Conservation (phyloP, 257 asterid species). For the Buddleja alternifolia region DNA sequence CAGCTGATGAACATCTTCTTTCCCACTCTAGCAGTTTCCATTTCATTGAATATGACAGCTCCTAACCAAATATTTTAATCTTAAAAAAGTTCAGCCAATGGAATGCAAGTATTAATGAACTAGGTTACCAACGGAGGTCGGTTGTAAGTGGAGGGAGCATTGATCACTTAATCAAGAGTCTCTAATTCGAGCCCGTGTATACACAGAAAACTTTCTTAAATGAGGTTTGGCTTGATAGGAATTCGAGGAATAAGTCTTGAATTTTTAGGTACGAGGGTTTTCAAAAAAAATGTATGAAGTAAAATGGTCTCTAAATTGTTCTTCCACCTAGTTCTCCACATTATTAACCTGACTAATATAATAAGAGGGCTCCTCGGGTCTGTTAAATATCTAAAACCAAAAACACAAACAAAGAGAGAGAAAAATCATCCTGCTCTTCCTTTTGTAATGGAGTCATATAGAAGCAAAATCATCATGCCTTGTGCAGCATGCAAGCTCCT, state of each 20-base stretch:
- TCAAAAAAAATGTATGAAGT: no score
- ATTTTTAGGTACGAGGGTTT: no score
- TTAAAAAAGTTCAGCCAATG: constrained; percentile 18
- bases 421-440: not conserved
- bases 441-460: constrained; percentile 33
- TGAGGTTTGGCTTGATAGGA: no score
- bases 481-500: constrained; percentile 57
- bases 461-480: constrained; percentile 42
- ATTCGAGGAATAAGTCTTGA: no score
- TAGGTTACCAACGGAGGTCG: no score
- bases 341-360: constrained; percentile 22
- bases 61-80: constrained; percentile 2
- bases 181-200: no score
- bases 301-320: constrained; percentile 17
- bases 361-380: not conserved
- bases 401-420: not conserved
- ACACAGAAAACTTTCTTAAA: no score
- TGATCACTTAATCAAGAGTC: no score
- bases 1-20: constrained; percentile 13
- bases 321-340: constrained; percentile 29
- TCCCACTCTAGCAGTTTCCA: constrained; percentile 40
- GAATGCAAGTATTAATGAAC: constrained; percentile 11
- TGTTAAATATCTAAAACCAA: not conserved
- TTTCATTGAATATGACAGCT: constrained; percentile 35
- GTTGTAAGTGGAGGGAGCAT: no score